Base-by-base conservation (phyloP, 2,329 filamentous ascomycete species). In the Diaporthe amygdali region DNA sequence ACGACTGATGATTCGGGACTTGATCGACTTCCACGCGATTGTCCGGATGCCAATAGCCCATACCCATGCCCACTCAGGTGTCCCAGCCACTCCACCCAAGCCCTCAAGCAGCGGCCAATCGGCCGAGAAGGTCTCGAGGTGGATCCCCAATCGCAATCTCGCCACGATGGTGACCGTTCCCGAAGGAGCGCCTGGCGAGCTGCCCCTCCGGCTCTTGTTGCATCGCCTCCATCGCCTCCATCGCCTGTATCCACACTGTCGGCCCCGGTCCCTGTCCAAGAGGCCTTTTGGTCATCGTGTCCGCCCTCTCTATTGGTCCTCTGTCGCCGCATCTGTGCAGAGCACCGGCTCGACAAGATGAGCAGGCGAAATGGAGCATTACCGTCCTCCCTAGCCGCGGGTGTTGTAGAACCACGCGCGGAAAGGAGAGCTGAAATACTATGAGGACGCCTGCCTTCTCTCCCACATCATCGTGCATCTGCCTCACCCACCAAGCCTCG, bases 141-240 rank as follows among this genome's bases (percentile, higher is more conserved):
- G 41, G 41, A 34, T 44, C 59, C 59, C 41, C 14, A 47, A 25
- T 34, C 27, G 27, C 27, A 63, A 63, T 63, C 59, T 63, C 59
- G 59, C 56, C 56, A 63, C 39, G 39, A 46, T 30, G 56, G 25
- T 61, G 56, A 39, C 56, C 27, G 37, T 61, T 39, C 56, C 39
- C 41, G 27, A 47, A 49, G 27, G 25, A 37, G 59, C 59, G 34
- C n/a, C n/a, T 63, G 20, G 30, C 41, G 59, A 47, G 27, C 59
- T 47, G 59, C 30, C 12, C 12, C 41, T 47, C 59, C 59, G 59
- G 41, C 41, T 63, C 59, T 27, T 25, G 59, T 63, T 47, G 59
- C 41, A 47, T 47, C 59, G 59, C 59, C 59, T 34, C 56, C 41
- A 47, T 47, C 59, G 59, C 59, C 59, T 34, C 56, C 25, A 63